Base-by-base conservation (phyloP, 371 early-diverging fungal genomes). In the Syncephalastrum racemosum region DNA sequence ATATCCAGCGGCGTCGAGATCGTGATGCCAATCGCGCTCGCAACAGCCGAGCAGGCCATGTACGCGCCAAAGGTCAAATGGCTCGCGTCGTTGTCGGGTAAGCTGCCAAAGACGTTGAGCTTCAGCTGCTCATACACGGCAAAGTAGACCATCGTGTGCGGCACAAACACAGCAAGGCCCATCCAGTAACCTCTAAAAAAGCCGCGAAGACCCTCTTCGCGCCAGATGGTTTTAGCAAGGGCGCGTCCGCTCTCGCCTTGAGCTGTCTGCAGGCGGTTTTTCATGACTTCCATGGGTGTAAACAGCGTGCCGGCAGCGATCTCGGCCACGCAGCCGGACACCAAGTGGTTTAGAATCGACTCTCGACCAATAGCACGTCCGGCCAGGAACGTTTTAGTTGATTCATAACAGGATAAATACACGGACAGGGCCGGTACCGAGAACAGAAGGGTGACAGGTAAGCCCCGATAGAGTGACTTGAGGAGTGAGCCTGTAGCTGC, bases 281-380 rank as follows among this genome's bases (percentile, higher is more conserved):
- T 93, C 56, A 93, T 57, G 4, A 93, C 85, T 68, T 91, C 93
- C 90, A 91, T 90, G 4, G 93, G 93, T 5, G 91, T 91, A 81
- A 86, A 85, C 10, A 84, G 66, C 18, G 81, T 52, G 15, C 84
- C 82, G 0, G 83, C 80, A 0, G 67, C 47, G 0, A 82, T 68
- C 63, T 88, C 89, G 12, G 89, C 89, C 23, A 67, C 55, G 20
- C 73, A 70, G 0, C 78, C 88, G 15, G 83, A 75, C 6, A 76
- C 19, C 41, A 84, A 49, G 43, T 84, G 83, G 56, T 79, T 84
- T 4, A 55, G 5, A 3, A 77, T 64, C 7, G 53, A 43, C 18
- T 54, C 53, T 1, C 43, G 56, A 4, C 27, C 31, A 16, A 60
- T 15, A 0, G 49, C 48, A 2, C 18, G 56, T 31, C 12, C 20